These are phyloP conservation scores for Exserohilum turcica DNA, from an alignment of 2,329 filamentous ascomycete genomes.

Conservation along the genomic window DNA sequence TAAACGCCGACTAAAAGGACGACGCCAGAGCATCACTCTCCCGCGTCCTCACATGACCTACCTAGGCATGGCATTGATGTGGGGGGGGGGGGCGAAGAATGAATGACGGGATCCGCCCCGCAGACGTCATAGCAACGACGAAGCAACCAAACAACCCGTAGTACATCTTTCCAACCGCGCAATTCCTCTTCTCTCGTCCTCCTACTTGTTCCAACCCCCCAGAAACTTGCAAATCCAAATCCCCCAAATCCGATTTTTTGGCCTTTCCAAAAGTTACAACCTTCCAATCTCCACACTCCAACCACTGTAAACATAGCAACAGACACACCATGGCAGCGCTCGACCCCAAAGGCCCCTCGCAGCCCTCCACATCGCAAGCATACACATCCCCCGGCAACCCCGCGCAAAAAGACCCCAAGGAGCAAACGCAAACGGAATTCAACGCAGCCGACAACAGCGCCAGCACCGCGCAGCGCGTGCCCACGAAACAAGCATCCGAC, in stretches of 20 bases:
- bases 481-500: constrained; percentile 45
- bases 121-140: constrained; percentile 36
- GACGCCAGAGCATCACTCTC: constrained; percentile 11
- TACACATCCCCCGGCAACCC: constrained; percentile 56
- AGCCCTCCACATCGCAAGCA: constrained; percentile 52
- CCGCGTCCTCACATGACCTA: constrained; percentile 17
- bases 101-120: constrained; percentile 34
- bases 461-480: constrained; percentile 45
- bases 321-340: constrained; percentile 43
- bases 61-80: constrained; percentile 13
- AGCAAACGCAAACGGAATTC: constrained; percentile 39
- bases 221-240: not conserved
- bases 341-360: constrained; percentile 50
- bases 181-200: constrained; percentile 10
- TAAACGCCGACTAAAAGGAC: constrained; percentile 9
- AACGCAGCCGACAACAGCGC: constrained; percentile 44
- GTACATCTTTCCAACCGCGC: not conserved
- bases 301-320: constrained; percentile 8
- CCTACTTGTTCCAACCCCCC: not conserved
- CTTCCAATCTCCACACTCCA: constrained; percentile 1
- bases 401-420: constrained; percentile 49
- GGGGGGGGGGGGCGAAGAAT: constrained; percentile 28
- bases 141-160: constrained; percentile 7
- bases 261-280: not conserved
- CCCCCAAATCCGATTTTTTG: not conserved